Percentiles rank a stretch among this genome's conserved stretches.
Conservation (phyloP, 129 eudicot species). For the Escallonia herrerae region DNA sequence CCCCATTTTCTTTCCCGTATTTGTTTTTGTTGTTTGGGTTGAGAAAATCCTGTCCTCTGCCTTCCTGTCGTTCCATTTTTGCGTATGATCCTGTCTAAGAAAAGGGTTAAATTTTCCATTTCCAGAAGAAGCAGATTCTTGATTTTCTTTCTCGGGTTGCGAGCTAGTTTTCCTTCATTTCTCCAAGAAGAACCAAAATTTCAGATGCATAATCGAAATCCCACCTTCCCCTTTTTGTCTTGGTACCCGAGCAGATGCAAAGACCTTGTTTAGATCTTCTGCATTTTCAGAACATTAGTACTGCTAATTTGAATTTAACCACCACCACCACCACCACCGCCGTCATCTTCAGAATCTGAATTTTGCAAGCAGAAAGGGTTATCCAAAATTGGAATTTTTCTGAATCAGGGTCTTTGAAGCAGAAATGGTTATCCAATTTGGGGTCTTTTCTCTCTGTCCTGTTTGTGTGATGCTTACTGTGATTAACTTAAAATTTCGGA, state of each 20-base stretch:
- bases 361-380: not conserved
- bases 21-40: too few species aligned
- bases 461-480: constrained; percentile 5
- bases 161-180: too few species aligned
- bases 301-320: not conserved
- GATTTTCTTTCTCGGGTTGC: not conserved
- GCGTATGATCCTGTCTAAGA: not conserved
- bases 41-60: too few species aligned
- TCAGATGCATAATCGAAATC: too few species aligned
- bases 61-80: not conserved
- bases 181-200: not conserved
- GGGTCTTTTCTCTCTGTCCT: not conserved
- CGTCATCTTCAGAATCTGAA: not conserved
- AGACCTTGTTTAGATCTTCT: not conserved
- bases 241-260: not conserved
- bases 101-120: not conserved
- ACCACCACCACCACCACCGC: not conserved
- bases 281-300: not conserved
- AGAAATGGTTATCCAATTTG: not conserved
- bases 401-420: not conserved
- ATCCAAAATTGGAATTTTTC: not conserved
- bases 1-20: too few species aligned
- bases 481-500: constrained; percentile 12
- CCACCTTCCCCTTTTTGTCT: not conserved
- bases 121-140: not conserved